Evolutionary conservation across 257 asterid species (phyloP), one percentile per base, ranked within the genome.

Genomic region (Solanum rostratum): DNA sequence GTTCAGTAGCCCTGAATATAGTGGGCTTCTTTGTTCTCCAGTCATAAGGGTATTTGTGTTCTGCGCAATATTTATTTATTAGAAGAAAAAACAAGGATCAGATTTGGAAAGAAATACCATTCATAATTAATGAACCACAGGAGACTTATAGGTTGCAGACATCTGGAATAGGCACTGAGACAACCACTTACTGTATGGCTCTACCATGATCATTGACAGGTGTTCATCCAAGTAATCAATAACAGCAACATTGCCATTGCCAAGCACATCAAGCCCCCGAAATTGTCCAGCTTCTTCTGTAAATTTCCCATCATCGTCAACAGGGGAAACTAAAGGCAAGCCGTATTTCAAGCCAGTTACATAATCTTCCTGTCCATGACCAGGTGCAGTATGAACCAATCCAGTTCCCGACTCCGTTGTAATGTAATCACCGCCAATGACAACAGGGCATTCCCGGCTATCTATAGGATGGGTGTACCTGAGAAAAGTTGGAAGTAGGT

Each of bases 11-110:
- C 93, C 99, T 95, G 89, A 96, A 93, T 86, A 96, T 96, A 10
- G 99, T 96, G 83, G 99, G 99, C 90, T 95, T 92, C 91, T 95
- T 96, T 15, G 98, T 93, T 88, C 99, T 91, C 99, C 99, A 96
- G 86, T 96, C 99, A 86, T 96, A 96, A 53, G 98, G 99, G 88
- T 96, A 96, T 93, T 96, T 96, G 94, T 96, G 99, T 86, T 95
- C 99, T 96, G 91, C 82, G 87, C 52, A 83, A 66, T 60, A 69
- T 83, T 76, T 74, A 53, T 22, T 22, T 74, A 53, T 22, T 22
- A 49, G 81, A 76, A 9, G 46, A 76, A 52, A 74, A 46, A 29
- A 76, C 27, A 15, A 76, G 82, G 16, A 50, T 27, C 50, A 76
- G 27, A 50, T 50, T 49, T 45, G 49, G 81, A 74, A 74, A 49